Conservation (phyloP, 2,329 filamentous ascomycete species). For the Pleurostoma richardsiae region DNA sequence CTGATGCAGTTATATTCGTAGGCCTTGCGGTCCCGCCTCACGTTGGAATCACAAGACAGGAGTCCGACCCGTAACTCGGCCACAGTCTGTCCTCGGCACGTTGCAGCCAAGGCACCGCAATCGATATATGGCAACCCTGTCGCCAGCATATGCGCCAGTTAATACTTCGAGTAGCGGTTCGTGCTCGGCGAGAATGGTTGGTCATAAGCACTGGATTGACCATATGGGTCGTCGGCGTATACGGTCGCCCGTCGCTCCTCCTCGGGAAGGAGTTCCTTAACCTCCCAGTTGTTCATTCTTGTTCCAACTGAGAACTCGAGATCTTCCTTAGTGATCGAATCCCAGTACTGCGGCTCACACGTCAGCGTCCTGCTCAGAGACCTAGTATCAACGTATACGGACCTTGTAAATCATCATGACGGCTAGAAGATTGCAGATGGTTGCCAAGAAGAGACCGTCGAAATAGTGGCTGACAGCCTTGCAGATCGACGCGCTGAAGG, state of each 20-base stretch:
- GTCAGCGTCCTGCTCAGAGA: too few species aligned
- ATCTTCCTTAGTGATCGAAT: slow-evolving; percentile 97
- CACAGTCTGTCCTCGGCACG: too few species aligned
- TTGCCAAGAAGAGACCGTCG: slow-evolving; percentile 91
- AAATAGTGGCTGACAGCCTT: slow-evolving; percentile 82
- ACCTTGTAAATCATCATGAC: slow-evolving; percentile 99
- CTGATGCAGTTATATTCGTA: not conserved
- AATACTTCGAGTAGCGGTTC: slow-evolving; percentile 43
- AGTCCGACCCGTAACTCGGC: too few species aligned
- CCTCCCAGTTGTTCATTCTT: slow-evolving; percentile 95
- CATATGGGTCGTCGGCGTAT: slow-evolving; percentile 65
- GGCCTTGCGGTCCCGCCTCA: not conserved
- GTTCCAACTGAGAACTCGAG: slow-evolving; percentile 96
- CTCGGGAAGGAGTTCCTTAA: slow-evolving; percentile 83
- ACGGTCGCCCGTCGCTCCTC: slow-evolving; percentile 71
- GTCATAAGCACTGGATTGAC: slow-evolving; percentile 50
- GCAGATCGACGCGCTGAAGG: slow-evolving; percentile 82
- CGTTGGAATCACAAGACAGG: not conserved
- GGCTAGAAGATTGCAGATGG: slow-evolving; percentile 84
- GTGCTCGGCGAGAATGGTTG: slow-evolving; percentile 41
- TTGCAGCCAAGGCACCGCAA: too few species aligned
- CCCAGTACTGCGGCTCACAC: slow-evolving; percentile 71
- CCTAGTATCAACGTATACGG: slow-evolving; percentile 13
- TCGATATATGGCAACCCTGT: too few species aligned
- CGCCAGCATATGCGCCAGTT: slow-evolving; percentile 1